Conservation (phyloP, 73 alveolate species). For the Stentor coeruleus region DNA sequence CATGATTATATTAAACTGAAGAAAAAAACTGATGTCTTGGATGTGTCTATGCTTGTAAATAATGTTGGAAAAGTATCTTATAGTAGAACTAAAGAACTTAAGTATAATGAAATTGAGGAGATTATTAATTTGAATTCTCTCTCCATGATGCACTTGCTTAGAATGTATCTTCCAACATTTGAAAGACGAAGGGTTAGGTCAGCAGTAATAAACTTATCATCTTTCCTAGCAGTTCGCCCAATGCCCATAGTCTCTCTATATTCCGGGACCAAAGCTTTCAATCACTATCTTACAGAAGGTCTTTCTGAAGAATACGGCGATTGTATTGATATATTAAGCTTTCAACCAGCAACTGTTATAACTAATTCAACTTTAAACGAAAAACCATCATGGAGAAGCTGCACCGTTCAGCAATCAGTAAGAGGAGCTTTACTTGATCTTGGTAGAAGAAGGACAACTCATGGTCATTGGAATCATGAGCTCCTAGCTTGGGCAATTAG, state of each 20-base stretch:
- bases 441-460: slow-evolving; percentile 22
- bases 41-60: slow-evolving; percentile 6
- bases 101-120: not conserved
- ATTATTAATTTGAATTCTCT: not conserved
- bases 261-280: slow-evolving; percentile 22
- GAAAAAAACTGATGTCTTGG: not conserved
- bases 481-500: not conserved
- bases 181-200: slow-evolving; percentile 10
- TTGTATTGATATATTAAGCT: slow-evolving; percentile 23
- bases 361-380: slow-evolving; percentile 4
- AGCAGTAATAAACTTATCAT: slow-evolving; percentile 27
- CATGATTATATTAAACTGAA: not conserved
- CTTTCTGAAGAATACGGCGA: slow-evolving; percentile 27
- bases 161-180: slow-evolving; percentile 1
- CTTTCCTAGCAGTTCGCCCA: not conserved
- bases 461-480: slow-evolving; percentile 33
- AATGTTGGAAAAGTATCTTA: not conserved
- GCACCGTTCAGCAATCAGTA: slow-evolving; percentile 17
- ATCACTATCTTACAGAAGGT: slow-evolving; percentile 15
- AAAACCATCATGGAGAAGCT: not conserved
- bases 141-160: not conserved
- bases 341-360: slow-evolving; percentile 16
- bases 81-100: not conserved
- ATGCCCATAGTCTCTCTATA: slow-evolving; percentile 25
- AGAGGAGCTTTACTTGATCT: not conserved